Conservation (phyloP, 73 alveolate species). For the Diophrys appendiculata region DNA sequence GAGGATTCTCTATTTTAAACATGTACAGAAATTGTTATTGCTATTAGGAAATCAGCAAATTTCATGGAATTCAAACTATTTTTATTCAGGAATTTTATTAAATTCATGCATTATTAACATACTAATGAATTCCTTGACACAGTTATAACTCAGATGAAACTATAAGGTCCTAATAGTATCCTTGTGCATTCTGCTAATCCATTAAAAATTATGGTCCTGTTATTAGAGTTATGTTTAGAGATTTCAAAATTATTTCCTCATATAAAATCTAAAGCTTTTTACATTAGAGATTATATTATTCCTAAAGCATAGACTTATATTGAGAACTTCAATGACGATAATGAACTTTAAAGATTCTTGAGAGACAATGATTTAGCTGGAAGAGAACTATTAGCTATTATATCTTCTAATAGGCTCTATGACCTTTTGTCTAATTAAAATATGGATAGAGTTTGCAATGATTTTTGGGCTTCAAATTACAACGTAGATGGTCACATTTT, state of each 20-base stretch:
- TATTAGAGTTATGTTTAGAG: not conserved
- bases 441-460: slow-evolving; percentile 5
- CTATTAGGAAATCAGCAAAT: not conserved
- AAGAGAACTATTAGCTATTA: not conserved
- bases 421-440: not conserved
- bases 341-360: not conserved
- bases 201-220: not conserved
- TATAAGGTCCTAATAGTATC: not conserved
- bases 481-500: not conserved
- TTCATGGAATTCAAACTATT: not conserved
- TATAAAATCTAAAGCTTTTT: not conserved
- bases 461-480: not conserved
- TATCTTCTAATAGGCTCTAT: not conserved
- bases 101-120: not conserved
- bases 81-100: not conserved
- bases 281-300: not conserved
- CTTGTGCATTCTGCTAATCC: slow-evolving; percentile 2
- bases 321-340: not conserved
- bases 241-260: not conserved
- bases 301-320: not conserved
- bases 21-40: not conserved
- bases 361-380: slow-evolving; percentile 1
- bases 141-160: not conserved
- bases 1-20: not conserved
- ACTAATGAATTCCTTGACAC: not conserved